Conservation (phyloP, 2,329 filamentous ascomycete species). For the Beauveria caledonica region DNA sequence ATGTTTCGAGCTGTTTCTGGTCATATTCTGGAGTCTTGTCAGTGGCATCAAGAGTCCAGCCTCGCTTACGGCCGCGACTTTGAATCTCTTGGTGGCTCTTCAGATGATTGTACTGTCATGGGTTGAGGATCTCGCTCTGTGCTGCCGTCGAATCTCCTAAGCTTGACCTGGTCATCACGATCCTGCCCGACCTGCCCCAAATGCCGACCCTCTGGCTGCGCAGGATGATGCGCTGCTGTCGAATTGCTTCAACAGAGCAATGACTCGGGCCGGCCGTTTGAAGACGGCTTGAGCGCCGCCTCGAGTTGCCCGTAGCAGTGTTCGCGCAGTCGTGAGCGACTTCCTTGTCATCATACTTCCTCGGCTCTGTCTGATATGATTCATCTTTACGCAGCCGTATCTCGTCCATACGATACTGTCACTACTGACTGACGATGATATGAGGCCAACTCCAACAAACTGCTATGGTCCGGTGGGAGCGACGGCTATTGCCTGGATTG, state of each 20-base stretch:
- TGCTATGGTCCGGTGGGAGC: conserved; percentile 15
- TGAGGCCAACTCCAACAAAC: background rate
- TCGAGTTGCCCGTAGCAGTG: conserved; percentile 7
- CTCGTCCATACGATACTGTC: conserved; percentile 11
- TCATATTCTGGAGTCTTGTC: background rate
- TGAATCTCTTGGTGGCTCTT: conserved; percentile 19
- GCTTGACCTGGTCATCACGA: conserved; percentile 20
- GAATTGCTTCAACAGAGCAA: background rate
- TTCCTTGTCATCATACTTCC: conserved; percentile 1
- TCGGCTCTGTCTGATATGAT: conserved; percentile 6
- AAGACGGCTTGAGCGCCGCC: conserved; percentile 5
- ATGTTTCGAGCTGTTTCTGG: background rate
- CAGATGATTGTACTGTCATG: conserved; percentile 21
- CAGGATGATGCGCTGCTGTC: conserved; percentile 15
- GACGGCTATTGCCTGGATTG: conserved; percentile 16
- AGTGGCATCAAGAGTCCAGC: background rate
- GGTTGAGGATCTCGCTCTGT: conserved; percentile 23
- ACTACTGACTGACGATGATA: background rate
- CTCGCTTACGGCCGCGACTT: background rate
- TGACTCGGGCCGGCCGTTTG: conserved; percentile 7
- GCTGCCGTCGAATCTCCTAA: conserved; percentile 24
- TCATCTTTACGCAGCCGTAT: conserved; percentile 13
- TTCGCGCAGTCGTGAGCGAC: background rate
- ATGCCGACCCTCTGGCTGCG: conserved; percentile 24
- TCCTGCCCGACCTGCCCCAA: conserved; percentile 23